phyloP scores from a whole-genome alignment of 139 green algal genomes.

The Picochlorum sp. region DNA sequence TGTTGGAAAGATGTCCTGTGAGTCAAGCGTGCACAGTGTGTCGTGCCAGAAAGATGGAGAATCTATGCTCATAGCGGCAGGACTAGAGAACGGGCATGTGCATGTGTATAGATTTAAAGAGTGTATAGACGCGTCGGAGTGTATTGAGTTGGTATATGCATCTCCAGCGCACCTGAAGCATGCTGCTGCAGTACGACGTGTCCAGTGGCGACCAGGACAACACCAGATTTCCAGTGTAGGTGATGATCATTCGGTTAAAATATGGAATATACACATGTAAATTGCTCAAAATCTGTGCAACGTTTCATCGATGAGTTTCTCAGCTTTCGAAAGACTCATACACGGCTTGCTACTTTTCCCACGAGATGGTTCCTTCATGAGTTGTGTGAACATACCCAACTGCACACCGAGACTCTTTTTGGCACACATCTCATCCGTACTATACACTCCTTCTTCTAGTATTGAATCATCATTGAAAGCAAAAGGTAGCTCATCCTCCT shows the following conservation, averaged over 20 bases:
- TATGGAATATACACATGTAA: too few species aligned
- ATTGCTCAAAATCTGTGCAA: too few species aligned
- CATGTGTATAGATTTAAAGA: not conserved
- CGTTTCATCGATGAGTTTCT: too few species aligned
- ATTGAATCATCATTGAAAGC: conserved; percentile 1
- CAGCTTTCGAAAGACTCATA: too few species aligned
- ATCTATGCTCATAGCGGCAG: conserved; percentile 41
- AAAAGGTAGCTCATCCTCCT: not conserved
- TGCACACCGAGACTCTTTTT: conserved; percentile 27
- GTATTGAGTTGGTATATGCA: conserved; percentile 28
- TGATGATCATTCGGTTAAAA: too few species aligned
- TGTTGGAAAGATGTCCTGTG: not conserved
- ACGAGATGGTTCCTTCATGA: not conserved
- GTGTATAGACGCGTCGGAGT: not conserved
- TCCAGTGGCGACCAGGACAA: conserved; percentile 37
- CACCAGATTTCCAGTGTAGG: too few species aligned
- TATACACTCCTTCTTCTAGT: conserved; percentile 44
- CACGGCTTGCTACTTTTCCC: not conserved
- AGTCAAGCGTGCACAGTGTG: conserved; percentile 41
- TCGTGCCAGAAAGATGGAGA: not conserved
- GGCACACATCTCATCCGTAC: conserved; percentile 57
- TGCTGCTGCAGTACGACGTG: conserved; percentile 38
- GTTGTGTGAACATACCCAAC: not conserved
- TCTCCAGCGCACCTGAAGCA: conserved; percentile 28
- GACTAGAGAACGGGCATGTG: conserved; percentile 49